Percentiles rank a stretch among this genome's conserved stretches.
Conservation (phyloP, 441 rosid genomes). For the Corymbia citriodora region DNA sequence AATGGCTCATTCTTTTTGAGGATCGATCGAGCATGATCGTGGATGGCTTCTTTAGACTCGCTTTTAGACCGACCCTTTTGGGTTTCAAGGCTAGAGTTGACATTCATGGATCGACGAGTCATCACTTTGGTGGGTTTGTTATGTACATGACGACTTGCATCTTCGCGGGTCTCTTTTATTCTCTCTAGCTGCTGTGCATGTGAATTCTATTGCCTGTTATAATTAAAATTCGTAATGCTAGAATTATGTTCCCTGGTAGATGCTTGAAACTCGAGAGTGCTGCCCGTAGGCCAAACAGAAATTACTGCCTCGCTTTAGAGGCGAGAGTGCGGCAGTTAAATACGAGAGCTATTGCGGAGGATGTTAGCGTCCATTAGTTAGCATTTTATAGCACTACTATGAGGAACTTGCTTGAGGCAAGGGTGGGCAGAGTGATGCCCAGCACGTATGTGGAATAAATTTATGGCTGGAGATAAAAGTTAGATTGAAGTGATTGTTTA, state of each 20-base stretch:
- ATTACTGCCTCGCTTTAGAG: not conserved
- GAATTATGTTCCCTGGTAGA: not conserved
- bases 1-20: not conserved
- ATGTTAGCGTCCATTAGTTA: not conserved
- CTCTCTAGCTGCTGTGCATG: not conserved
- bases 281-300: not conserved
- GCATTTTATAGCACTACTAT: not conserved
- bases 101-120: not conserved
- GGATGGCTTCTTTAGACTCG: not conserved
- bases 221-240: not conserved
- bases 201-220: not conserved
- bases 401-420: not conserved
- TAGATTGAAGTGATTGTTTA: not conserved
- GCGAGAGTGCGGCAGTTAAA: not conserved
- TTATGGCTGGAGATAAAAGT: not conserved
- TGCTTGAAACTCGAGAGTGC: not conserved
- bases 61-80: not conserved
- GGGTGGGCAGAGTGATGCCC: not conserved
- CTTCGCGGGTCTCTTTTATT: not conserved
- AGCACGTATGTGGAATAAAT: not conserved
- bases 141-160: not conserved
- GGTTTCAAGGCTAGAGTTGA: not conserved
- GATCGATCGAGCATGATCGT: not conserved
- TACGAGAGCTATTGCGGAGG: not conserved
- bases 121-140: not conserved